Conservation (phyloP, 2,329 filamentous ascomycete genomes). For the Paracorniculantispora psalliotae region DNA sequence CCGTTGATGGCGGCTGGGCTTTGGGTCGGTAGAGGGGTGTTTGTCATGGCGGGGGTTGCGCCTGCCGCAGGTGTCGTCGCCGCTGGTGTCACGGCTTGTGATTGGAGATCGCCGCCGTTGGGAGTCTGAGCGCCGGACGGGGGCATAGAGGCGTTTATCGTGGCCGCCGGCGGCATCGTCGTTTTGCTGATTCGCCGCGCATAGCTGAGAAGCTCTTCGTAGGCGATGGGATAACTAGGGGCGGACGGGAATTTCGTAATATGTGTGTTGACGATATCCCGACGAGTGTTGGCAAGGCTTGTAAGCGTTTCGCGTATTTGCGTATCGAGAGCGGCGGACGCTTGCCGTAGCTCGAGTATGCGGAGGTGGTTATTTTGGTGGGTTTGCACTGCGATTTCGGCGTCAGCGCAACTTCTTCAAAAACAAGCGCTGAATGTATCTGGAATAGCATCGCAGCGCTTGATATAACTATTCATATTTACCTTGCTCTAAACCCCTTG, state of each 20-base stretch:
- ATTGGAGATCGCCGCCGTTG: slow-evolving; percentile 25
- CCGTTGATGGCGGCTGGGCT: slow-evolving; percentile 31
- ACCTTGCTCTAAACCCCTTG: slow-evolving; percentile 62
- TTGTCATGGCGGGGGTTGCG: slow-evolving; percentile 25
- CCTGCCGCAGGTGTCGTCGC: slow-evolving; percentile 27
- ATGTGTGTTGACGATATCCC: slow-evolving; percentile 62
- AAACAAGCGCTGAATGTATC: not conserved
- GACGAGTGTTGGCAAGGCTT: slow-evolving; percentile 66
- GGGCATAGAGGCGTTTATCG: slow-evolving; percentile 35
- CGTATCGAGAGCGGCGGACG: slow-evolving; percentile 60
- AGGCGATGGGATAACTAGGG: slow-evolving; percentile 54
- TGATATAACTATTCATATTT: slow-evolving; percentile 16
- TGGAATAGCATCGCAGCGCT: no score
- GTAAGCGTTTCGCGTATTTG: slow-evolving; percentile 68
- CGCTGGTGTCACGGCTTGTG: slow-evolving; percentile 19
- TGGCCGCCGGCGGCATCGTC: slow-evolving; percentile 63
- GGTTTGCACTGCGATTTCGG: slow-evolving; percentile 49
- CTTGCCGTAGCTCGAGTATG: slow-evolving; percentile 63
- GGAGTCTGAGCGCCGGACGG: slow-evolving; percentile 28
- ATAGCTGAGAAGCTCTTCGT: slow-evolving; percentile 70
- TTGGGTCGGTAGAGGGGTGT: slow-evolving; percentile 30
- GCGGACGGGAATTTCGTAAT: slow-evolving; percentile 50
- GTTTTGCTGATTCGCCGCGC: slow-evolving; percentile 76
- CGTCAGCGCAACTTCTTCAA: not conserved
- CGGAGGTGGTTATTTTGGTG: slow-evolving; percentile 72